Evolutionary conservation across 805 yeast species (phyloP), one percentile per base, ranked within the genome.

Genomic region (Zygosaccharomyces bailii): DNA sequence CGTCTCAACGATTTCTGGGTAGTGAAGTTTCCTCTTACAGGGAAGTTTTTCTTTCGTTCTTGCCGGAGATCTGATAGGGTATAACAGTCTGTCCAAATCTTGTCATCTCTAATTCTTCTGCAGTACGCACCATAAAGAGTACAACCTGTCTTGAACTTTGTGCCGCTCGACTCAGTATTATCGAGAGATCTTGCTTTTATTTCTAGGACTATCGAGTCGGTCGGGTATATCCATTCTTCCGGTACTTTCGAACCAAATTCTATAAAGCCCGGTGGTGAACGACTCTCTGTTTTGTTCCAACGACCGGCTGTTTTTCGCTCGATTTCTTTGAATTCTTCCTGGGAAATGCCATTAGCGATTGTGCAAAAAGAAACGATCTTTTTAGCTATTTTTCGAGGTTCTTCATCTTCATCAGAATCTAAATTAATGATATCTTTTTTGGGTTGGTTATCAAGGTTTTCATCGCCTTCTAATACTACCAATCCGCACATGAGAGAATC

Each of bases 271-370:
- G 81, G 78, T 2, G 80, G 81, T 18, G 61, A 55, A 0, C 50
- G 52, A 2, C 56, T 56, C 5, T 70, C 66, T 45, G 63, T 70
- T 16, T 67, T 61, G 1, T 66, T 67, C 95, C 96, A 86, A 49
- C 78, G 74, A 1, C 79, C 82, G 32, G 71, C 62, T 0, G 93
- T 78, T 6, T 67, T 46, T 16, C 77, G 68, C 31, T 76, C 77
- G 30, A 93, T 80, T 36, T 69, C 70, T 24, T 75, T 74, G 48
- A 75, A 82, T 45, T 84, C 90, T 1, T 73, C 76, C 1, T 68
- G 63, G 7, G 86, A 76, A 46, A 91, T 78, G 1, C 98, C 98
- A 57, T 90, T 88, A 1, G 95, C 91, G 35, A 90, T 84, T 16
- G 76, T 73, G 55, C 95, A 83, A 47, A 91, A 83, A 13, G 91